These are phyloP conservation scores for Cadophora malorum DNA, from an alignment of 2,329 filamentous ascomycete species.

Conservation along the genomic window DNA sequence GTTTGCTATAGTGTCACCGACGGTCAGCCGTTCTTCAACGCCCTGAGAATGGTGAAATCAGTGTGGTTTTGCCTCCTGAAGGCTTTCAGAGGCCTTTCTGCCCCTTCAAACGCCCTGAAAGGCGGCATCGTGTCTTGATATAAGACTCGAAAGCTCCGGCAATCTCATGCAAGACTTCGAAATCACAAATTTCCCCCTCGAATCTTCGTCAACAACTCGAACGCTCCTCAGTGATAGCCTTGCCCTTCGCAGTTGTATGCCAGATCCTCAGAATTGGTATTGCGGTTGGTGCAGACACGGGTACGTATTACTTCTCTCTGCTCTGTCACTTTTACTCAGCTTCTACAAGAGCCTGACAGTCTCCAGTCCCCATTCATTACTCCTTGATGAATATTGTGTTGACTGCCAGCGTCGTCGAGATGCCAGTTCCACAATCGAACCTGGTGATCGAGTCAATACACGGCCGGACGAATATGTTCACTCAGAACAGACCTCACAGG, in stretches of 20 bases:
- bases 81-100: background rate
- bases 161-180: background rate
- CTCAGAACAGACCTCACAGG: background rate
- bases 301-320: constrained; percentile 11
- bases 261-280: constrained; percentile 19
- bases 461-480: background rate
- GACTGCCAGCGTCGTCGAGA: constrained; percentile 2
- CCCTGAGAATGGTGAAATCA: background rate
- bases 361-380: constrained; percentile 1
- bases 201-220: background rate
- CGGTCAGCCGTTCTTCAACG: background rate
- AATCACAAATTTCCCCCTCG: background rate
- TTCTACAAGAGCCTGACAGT: background rate
- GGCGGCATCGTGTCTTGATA: background rate
- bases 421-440: background rate
- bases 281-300: constrained; percentile 23
- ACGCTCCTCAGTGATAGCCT: background rate
- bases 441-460: background rate
- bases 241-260: constrained; percentile 7
- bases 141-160: background rate
- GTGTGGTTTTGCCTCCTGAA: background rate
- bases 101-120: background rate
- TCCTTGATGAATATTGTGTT: constrained; percentile 2
- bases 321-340: background rate
- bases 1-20: background rate